Evolutionary conservation across 257 asterid genomes (phyloP), one percentile per base, ranked within the genome.

Genomic region (Salvia hispanica): DNA sequence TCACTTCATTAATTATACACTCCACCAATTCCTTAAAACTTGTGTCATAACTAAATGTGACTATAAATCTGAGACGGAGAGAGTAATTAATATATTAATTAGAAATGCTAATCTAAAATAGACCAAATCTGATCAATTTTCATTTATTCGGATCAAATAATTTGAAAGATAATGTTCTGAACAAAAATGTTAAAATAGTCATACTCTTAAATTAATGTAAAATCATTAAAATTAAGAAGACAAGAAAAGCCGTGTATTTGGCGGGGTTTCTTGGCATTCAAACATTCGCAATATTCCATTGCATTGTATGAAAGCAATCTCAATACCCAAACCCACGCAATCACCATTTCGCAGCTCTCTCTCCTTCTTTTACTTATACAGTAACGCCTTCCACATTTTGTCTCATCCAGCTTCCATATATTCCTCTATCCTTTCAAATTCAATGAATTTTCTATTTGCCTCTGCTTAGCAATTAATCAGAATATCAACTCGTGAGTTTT

Each of bases 221-320:
- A 21, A 21, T 21, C 25, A 21, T 0, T 21, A 2, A 21, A 21
- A 21, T 0, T 21, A 21, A 36, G 39, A 0, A 6, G 7, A 2
- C n/a, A 1, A 14, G 55, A 15, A 28, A 7, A 7, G 9, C 6
- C 43, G 4, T 47, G 50, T 40, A 40, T 60, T 55, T 43, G 36
- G 66, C 48, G 67, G 58, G 77, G 76, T 78, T 75, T 53, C 84
- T 82, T 78, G 34, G 40, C 57, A 25, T 80, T 77, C 82, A 86
- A 74, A 74, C 81, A 67, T 81, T 77, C 75, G 25, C 66, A 42
- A 74, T 59, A 78, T 82, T 71, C 84, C 47, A 56, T 42, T 48
- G 40, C 71, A 77, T 10, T 60, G 61, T n/a, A 31, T 39, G 42
- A 53, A 69, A 72, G 78, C 72, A 75, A 67, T 67, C 31, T 53